These are phyloP conservation scores for Cruciata laevipes DNA, from an alignment of 257 asterid species.

Conservation along the genomic window DNA sequence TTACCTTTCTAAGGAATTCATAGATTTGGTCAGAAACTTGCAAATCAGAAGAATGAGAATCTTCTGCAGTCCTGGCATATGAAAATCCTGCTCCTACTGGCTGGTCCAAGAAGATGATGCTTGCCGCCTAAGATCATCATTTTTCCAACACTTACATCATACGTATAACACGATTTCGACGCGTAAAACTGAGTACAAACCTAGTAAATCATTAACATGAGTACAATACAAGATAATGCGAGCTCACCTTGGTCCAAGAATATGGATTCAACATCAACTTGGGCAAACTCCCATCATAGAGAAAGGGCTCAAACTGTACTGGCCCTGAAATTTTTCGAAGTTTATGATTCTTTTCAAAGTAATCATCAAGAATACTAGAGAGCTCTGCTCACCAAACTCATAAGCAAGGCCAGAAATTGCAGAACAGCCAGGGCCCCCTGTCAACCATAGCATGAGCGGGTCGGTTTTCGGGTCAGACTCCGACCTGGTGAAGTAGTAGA, in stretches of 20 bases:
- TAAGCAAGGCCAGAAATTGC: constrained; percentile 15
- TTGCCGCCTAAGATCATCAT: constrained; percentile 15
- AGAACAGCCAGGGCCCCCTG: constrained; percentile 23
- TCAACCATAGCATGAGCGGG: constrained; percentile 20
- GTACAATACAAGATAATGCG: neutral
- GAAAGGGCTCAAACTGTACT: constrained; percentile 5
- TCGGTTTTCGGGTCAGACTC: constrained; percentile 10
- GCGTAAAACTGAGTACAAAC: too few relatives aligned
- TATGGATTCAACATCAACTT: constrained; percentile 15
- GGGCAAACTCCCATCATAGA: constrained; percentile 23
- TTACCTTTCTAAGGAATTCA: constrained; percentile 27
- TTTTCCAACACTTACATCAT: neutral
- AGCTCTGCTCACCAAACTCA: constrained; percentile 15
- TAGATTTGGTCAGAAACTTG: constrained; percentile 14
- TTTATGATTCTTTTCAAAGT: neutral
- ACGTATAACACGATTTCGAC: neutral
- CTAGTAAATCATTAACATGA: neutral
- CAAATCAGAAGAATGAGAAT: constrained; percentile 11
- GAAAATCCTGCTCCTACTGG: constrained; percentile 32
- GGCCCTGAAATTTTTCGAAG: constrained; percentile 17
- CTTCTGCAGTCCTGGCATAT: constrained; percentile 22
- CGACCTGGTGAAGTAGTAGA: constrained; percentile 19
- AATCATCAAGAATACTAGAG: neutral
- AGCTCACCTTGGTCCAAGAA: constrained; percentile 30
- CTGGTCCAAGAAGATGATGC: constrained; percentile 22